Evolutionary conservation across 2,329 filamentous ascomycete genomes (phyloP), one percentile per base, ranked within the genome.

Genomic region (Talaromyces piceae): DNA sequence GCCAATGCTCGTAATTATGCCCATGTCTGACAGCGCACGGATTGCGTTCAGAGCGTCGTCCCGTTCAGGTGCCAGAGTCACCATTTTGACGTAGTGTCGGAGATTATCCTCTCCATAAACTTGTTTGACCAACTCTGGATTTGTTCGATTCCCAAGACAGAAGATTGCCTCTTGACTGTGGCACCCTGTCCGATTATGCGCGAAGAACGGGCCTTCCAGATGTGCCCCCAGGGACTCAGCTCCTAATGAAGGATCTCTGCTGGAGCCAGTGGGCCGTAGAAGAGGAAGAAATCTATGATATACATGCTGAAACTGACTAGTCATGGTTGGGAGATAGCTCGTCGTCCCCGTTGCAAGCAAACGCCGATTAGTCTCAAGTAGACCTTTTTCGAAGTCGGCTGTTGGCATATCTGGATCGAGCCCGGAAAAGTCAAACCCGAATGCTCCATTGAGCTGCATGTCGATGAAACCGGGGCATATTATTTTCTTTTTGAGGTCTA

Each of bases 401-500:
- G 16, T 41, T 8, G 27, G 18, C 18, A 51, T 45, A 4, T 41
- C 22, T 27, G 55, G 23, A 9, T 30, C 39, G 22, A 52, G 51
- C 11, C 83, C 82, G 3, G 54, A 54, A 41, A 57, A 56, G 41
- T 57, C 56, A 11, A 56, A 55, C 6, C 54, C 54, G 43, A 56
- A 57, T 33, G 56, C 54, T 11, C 56, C 56, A 28, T 57, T 57
- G 11, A 57, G 49, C 27, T 56, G 56, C 27, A 56, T 37, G 25
- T 56, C 54, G 13, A 57, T 52, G 33, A 57, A 57, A 3, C 56
- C 56, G 3, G 56, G 54, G 8, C 48, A 48, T 22, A 57, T 26
- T 16, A 56, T 57, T 11, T 52, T 50, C 20, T 46, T 30, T 18
- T 51, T 43, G 2, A 56, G 28, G 45, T 56, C 51, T 4, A 57